Conservation (phyloP, 306 rosid species). For the Inga laurina region DNA sequence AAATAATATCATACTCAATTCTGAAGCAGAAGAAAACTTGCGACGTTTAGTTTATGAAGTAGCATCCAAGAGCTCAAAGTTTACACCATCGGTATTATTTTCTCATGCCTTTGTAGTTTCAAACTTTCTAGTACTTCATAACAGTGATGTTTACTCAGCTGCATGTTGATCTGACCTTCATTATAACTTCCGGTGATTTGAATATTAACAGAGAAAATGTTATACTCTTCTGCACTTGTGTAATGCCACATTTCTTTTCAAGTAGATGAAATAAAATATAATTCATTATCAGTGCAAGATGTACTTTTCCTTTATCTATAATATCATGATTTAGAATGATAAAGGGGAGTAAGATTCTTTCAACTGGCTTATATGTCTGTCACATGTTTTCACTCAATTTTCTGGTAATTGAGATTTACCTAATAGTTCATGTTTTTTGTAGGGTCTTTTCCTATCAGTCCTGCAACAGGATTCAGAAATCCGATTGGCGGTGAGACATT, state of each 20-base stretch:
- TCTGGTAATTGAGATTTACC: slow-evolving; percentile 30
- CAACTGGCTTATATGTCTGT: slow-evolving; percentile 11
- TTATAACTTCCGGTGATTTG: slow-evolving; percentile 16
- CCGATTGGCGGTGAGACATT: slow-evolving; percentile 77
- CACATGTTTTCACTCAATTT: background rate
- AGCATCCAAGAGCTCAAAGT: slow-evolving; percentile 71
- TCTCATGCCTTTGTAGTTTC: slow-evolving; percentile 29
- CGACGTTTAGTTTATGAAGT: slow-evolving; percentile 61
- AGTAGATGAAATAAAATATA: background rate
- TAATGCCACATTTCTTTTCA: background rate
- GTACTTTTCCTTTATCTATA: background rate
- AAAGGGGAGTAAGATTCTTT: background rate
- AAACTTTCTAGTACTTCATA: slow-evolving; percentile 25
- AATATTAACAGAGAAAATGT: background rate
- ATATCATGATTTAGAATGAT: background rate
- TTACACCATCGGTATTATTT: slow-evolving; percentile 73
- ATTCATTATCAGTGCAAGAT: background rate
- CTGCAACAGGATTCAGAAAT: slow-evolving; percentile 80
- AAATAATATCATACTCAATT: slow-evolving; percentile 50
- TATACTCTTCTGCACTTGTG: background rate
- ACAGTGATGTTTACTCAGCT: slow-evolving; percentile 13
- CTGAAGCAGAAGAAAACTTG: slow-evolving; percentile 76
- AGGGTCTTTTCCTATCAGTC: slow-evolving; percentile 80
- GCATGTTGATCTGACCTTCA: slow-evolving; percentile 5
- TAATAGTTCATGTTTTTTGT: slow-evolving; percentile 38